phyloP scores from a whole-genome alignment of 495 filamentous ascomycete species.

The Daldinia vernicosa region DNA sequence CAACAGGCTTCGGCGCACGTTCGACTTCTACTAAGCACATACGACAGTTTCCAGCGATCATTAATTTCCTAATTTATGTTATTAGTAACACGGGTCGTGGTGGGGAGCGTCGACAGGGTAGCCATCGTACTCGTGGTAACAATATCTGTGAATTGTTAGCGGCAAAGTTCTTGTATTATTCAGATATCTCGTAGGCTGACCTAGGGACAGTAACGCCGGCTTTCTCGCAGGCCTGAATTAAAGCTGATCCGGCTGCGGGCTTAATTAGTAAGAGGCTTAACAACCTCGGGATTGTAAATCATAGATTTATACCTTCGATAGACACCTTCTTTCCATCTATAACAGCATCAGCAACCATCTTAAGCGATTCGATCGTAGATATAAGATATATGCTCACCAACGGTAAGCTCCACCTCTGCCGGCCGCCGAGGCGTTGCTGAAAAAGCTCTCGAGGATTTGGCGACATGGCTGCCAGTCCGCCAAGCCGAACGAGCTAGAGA shows the following conservation, averaged over 20 bases:
- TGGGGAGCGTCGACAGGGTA: slow-evolving; percentile 23
- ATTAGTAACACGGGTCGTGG: slow-evolving; percentile 45
- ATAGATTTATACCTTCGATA: slow-evolving; percentile 76
- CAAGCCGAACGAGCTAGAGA: slow-evolving; percentile 85
- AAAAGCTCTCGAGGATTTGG: slow-evolving; percentile 75
- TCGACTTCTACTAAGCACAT: slow-evolving; percentile 99
- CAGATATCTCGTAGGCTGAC: slow-evolving; percentile 52
- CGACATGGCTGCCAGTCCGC: slow-evolving; percentile 74
- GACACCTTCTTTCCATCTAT: slow-evolving; percentile 96
- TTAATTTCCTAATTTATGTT: slow-evolving; percentile 74
- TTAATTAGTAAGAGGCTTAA: slow-evolving; percentile 42
- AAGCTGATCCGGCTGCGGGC: slow-evolving; percentile 78
- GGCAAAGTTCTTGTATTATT: background rate
- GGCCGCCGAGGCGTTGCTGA: slow-evolving; percentile 72
- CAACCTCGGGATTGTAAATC: slow-evolving; percentile 23
- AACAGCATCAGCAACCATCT: slow-evolving; percentile 45
- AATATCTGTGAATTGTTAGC: slow-evolving; percentile 80
- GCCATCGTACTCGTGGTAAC: slow-evolving; percentile 88
- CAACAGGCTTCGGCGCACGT: slow-evolving; percentile 92
- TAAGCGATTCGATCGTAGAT: slow-evolving; percentile 23
- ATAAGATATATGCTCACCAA: slow-evolving; percentile 68
- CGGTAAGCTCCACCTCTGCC: slow-evolving; percentile 93
- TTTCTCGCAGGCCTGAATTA: slow-evolving; percentile 99
- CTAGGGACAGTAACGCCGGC: slow-evolving; percentile 90
- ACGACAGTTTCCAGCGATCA: slow-evolving; percentile 99